phyloP scores from a whole-genome alignment of 495 filamentous ascomycete species.

The Hypoxylon cercidicola region DNA sequence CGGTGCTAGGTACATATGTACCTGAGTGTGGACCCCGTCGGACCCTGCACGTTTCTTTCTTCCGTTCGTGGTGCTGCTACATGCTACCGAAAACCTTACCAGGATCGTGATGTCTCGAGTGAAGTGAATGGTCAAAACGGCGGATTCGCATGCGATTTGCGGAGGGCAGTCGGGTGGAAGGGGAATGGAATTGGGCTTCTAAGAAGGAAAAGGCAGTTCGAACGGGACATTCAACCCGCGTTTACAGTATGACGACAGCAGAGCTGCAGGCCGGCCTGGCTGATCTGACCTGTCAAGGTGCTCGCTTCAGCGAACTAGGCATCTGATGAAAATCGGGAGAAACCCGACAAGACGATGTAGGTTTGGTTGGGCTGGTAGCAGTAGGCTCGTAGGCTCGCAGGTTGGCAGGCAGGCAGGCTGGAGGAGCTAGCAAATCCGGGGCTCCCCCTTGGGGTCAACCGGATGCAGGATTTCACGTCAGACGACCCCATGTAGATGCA shows the following conservation, averaged over 20 bases:
- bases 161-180: slow-evolving; percentile 31
- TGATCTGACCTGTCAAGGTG: slow-evolving; percentile 8
- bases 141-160: slow-evolving; percentile 26
- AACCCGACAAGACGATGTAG: slow-evolving; percentile 34
- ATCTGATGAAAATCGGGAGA: slow-evolving; percentile 28
- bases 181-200: slow-evolving; percentile 35
- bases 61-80: slow-evolving; percentile 6
- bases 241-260: slow-evolving; percentile 40
- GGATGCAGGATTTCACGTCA: slow-evolving; percentile 43
- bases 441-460: slow-evolving; percentile 38
- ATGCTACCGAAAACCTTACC: slow-evolving; percentile 29
- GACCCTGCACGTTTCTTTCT: slow-evolving; percentile 24
- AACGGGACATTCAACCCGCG: slow-evolving; percentile 23
- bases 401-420: slow-evolving; percentile 16
- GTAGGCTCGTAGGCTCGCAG: slow-evolving; percentile 9
- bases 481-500: slow-evolving; percentile 42
- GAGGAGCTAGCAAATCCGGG: slow-evolving; percentile 39
- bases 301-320: slow-evolving; percentile 14
- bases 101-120: slow-evolving; percentile 18
- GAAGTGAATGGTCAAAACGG: slow-evolving; percentile 30
- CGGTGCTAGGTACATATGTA: slow-evolving; percentile 4
- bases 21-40: not conserved
- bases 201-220: slow-evolving; percentile 34
- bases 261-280: slow-evolving; percentile 36
- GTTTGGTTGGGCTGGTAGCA: not conserved